Percentiles rank a stretch among this genome's conserved stretches.
phyloP scores from a whole-genome alignment of 306 rosid species.

The Dryas octopetala region DNA sequence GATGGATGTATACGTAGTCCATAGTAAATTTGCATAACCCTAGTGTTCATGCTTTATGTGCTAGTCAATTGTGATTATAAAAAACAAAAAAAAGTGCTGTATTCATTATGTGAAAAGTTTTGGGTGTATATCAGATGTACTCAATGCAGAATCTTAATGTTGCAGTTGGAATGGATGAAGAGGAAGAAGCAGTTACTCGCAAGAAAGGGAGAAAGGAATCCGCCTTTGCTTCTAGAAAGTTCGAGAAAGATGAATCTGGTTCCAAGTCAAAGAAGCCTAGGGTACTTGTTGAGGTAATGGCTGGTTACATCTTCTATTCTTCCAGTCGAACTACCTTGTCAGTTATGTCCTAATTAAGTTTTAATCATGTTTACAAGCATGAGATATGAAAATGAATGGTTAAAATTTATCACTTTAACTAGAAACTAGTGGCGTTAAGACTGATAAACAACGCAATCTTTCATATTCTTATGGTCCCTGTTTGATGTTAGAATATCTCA shows the following conservation, averaged over 20 bases:
- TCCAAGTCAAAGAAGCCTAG: slow-evolving; percentile 54
- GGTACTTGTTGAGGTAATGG: slow-evolving; percentile 85
- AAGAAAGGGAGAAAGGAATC: slow-evolving; percentile 45
- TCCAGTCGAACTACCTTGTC: slow-evolving; percentile 5
- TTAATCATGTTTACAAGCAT: neutral
- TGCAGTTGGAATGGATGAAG: slow-evolving; percentile 60
- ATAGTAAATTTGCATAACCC: neutral
- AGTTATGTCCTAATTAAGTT: neutral
- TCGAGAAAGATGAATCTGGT: slow-evolving; percentile 46
- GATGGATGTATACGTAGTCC: neutral
- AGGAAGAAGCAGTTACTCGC: slow-evolving; percentile 32
- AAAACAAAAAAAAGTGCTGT: neutral
- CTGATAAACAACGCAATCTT: neutral
- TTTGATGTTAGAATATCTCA: neutral
- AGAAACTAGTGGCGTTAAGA: neutral
- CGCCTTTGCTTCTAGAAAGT: slow-evolving; percentile 40
- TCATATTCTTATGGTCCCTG: neutral
- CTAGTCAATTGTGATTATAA: too few species aligned
- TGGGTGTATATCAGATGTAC: slow-evolving; percentile 1
- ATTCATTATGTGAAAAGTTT: neutral
- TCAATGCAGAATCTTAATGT: slow-evolving; percentile 25
- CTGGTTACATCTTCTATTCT: slow-evolving; percentile 7
- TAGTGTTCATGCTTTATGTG: neutral
- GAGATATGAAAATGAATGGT: neutral
- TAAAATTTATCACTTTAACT: neutral